Conservation (phyloP, 805 yeast genomes). For the Metschnikowia arizonensis region DNA sequence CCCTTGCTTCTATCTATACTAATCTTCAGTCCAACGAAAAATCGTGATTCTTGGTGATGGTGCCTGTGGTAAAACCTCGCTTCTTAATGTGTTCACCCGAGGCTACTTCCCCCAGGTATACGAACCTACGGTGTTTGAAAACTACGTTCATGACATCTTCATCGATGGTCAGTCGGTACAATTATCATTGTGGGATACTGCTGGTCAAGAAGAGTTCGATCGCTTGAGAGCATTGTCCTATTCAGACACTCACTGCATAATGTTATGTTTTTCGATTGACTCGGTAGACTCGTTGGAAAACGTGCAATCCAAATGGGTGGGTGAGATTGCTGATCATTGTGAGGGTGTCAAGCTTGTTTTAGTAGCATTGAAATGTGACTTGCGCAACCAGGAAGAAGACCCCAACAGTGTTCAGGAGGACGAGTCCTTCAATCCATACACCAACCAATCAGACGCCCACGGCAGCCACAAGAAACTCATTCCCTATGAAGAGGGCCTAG, state of each 20-base stretch:
- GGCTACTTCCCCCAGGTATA: constrained; percentile 98
- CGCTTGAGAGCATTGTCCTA: constrained; percentile 87
- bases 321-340: constrained; percentile 94
- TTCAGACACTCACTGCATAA: constrained; percentile 93
- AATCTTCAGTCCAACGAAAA: constrained; percentile 66
- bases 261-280: constrained; percentile 93
- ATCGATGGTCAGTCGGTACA: constrained; percentile 92
- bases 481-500: constrained; percentile 88
- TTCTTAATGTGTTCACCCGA: constrained; percentile 90
- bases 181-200: constrained; percentile 95
- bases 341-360: constrained; percentile 91
- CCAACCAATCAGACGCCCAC: constrained; percentile 28
- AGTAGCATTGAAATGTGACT: constrained; percentile 92
- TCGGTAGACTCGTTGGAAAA: constrained; percentile 91
- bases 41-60: constrained; percentile 96
- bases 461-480: constrained; percentile 52
- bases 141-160: constrained; percentile 94
- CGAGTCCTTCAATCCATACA: constrained; percentile 31
- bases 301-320: constrained; percentile 95
- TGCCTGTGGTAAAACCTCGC: constrained; percentile 97
- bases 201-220: constrained; percentile 98
- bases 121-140: constrained; percentile 97
- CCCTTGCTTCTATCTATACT: constrained; percentile 7
- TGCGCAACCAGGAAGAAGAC: constrained; percentile 60
- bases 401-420: constrained; percentile 24